Evolutionary conservation across 768 basidiomycete species (phyloP), one percentile per base, ranked within the genome.

Genomic region (Pisolithus orientalis): DNA sequence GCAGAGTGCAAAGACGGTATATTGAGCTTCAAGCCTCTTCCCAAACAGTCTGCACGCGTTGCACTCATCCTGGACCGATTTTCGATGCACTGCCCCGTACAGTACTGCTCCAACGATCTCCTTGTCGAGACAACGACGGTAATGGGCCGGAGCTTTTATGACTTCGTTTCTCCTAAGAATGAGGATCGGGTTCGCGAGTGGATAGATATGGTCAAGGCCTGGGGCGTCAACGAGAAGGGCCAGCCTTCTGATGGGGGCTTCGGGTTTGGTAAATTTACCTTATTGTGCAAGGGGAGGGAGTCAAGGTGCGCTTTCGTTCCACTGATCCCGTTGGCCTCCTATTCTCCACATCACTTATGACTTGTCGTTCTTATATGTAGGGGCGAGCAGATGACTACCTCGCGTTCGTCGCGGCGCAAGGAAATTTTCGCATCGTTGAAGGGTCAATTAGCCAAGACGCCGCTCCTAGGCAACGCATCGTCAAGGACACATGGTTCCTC

Each of bases 191-290:
- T 91, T 24, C 78, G 80, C 25, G 77, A 74, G 49, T 90, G 87
- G 86, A 83, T 91, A 48, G 83, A 83, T 55, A 79, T 80, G 47
- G 80, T 90, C 59, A 91, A 91, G 63, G 78, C 81, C 2, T 90
- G 88, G 84, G 88, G 88, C 16, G 87, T 90, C 46, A 90, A 90
- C 56, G 89, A 90, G 65, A 78, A 81, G 3, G 89, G 88, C 0
- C 85, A 87, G 66, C 88, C 88, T 24, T 86, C 84, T 62, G 87
- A 90, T 57, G 87, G 88, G 32, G 89, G 89, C 1, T 91, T 91
- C 63, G 89, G 87, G 13, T 91, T 86, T 67, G 87, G 87, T 16
- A 79, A 77, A 60, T 91, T 91, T 59, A 70, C 66, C 39, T 59
- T 88, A 3, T 65, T 77, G 49, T 66, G 75, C 1, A 73, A 75